These are phyloP conservation scores for Asterophora lycoperdoides DNA, from an alignment of 768 basidiomycete genomes.

Conservation along the genomic window DNA sequence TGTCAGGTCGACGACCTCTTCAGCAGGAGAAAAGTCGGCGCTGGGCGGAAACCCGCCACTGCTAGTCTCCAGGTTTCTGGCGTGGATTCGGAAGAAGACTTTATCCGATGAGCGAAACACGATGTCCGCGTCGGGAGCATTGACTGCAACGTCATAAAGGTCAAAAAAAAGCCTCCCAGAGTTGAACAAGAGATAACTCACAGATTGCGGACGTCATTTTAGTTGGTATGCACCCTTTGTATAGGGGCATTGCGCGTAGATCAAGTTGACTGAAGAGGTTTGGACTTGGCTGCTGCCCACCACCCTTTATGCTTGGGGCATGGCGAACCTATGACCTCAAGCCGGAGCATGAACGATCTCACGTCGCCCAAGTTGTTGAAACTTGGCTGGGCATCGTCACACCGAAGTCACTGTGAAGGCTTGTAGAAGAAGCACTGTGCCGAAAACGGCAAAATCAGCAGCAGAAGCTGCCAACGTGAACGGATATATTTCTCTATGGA, in stretches of 20 bases:
- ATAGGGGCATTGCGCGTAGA: not conserved
- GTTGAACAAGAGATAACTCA: not conserved
- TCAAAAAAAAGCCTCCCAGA: not conserved
- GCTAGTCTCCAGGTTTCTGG: conserved; percentile 12
- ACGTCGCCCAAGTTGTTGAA: not conserved
- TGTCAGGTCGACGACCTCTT: conserved; percentile 12
- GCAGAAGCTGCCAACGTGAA: not conserved
- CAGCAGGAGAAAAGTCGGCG: not conserved
- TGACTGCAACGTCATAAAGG: conserved; percentile 3
- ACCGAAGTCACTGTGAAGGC: not conserved
- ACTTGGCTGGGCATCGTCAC: not conserved
- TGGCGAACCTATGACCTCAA: not conserved
- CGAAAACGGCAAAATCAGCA: not conserved
- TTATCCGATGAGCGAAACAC: conserved; percentile 12
- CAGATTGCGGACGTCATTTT: not conserved
- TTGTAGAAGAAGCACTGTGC: no score
- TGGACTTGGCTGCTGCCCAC: not conserved
- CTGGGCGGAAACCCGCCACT: conserved; percentile 13
- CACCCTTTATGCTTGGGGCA: not conserved
- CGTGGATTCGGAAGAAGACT: conserved; percentile 14
- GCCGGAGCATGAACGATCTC: not conserved
- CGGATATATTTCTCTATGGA: not conserved
- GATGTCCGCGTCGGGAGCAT: conserved; percentile 13
- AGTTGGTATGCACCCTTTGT: not conserved
- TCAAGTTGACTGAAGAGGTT: not conserved